Conservation (phyloP, 2,329 filamentous ascomycete genomes). For the Aspergillus quadrilineatus region DNA sequence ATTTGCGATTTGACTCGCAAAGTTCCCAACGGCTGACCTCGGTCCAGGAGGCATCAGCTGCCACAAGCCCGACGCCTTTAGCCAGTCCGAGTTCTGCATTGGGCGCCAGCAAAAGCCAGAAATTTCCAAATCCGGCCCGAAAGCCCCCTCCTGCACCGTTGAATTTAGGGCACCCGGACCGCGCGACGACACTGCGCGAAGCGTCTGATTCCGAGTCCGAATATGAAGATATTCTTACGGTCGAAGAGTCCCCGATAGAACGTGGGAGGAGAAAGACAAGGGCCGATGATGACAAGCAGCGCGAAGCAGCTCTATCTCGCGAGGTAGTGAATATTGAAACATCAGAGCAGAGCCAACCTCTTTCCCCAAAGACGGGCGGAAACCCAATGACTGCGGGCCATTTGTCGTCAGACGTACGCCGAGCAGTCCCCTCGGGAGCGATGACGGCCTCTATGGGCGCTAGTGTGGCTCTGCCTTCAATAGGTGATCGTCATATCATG, state of each 20-base stretch:
- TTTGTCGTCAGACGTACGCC: conserved; percentile 49
- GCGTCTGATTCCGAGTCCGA: conserved; percentile 74
- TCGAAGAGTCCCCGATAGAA: conserved; percentile 61
- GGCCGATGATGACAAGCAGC: conserved; percentile 79
- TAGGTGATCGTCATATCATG: conserved; percentile 41
- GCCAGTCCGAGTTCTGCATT: conserved; percentile 24
- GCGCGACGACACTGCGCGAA: conserved; percentile 44
- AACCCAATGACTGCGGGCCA: not conserved
- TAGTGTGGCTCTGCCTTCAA: conserved; percentile 22
- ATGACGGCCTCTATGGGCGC: conserved; percentile 35
- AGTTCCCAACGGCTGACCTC: conserved; percentile 14
- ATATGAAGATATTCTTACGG: conserved; percentile 74
- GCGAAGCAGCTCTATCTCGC: conserved; percentile 69
- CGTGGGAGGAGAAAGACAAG: conserved; percentile 80
- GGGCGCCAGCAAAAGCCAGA: conserved; percentile 19
- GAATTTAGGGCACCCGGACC: conserved; percentile 58
- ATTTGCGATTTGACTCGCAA: conserved; percentile 10
- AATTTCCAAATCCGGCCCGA: conserved; percentile 61
- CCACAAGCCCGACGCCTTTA: conserved; percentile 21
- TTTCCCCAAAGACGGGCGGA: conserved; percentile 38
- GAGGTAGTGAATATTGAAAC: conserved; percentile 57
- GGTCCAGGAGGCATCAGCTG: conserved; percentile 16
- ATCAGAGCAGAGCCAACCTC: not conserved
- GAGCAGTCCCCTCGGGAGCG: conserved; percentile 40
- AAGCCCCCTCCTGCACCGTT: conserved; percentile 85